Evolutionary conservation across 2,329 filamentous ascomycete genomes (phyloP).

Genomic region (Penicillium sp.): DNA sequence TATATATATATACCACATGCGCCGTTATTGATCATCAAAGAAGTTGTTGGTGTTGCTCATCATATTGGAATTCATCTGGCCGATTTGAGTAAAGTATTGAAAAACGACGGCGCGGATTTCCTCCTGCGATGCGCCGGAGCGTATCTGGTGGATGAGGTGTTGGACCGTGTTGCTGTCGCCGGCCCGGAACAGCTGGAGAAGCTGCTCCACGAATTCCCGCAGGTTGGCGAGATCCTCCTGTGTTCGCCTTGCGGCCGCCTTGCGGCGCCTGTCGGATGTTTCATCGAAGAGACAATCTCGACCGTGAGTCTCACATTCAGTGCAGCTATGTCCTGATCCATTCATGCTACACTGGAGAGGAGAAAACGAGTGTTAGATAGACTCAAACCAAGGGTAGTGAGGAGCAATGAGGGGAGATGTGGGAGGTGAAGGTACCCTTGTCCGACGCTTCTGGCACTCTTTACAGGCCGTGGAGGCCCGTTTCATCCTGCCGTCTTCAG

Average conservation of each 20-base stretch:
- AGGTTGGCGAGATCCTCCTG: conserved; percentile 32
- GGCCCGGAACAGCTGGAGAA: conserved; percentile 28
- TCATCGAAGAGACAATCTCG: conserved; percentile 37
- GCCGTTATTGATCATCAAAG: conserved; percentile 7
- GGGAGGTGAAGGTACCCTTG: conserved; percentile 30
- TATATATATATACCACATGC: not conserved
- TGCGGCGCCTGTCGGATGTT: conserved; percentile 37
- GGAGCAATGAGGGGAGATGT: not conserved
- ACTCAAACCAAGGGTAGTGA: not conserved
- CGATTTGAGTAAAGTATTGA: not conserved
- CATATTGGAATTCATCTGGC: not conserved
- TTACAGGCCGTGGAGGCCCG: conserved; percentile 38
- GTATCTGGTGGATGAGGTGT: conserved; percentile 28
- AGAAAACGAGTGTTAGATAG: conserved; percentile 11
- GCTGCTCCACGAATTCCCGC: conserved; percentile 26
- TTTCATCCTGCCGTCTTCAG: conserved; percentile 34
- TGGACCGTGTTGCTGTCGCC: conserved; percentile 21
- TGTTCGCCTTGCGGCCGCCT: conserved; percentile 29
- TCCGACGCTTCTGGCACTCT: conserved; percentile 39
- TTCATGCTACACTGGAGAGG: conserved; percentile 29
- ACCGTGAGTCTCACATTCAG: conserved; percentile 34
- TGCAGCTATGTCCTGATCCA: conserved; percentile 22
- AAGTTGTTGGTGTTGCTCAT: conserved; percentile 7
- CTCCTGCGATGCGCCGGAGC: conserved; percentile 20
- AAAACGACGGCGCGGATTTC: conserved; percentile 14